Evolutionary conservation across 164 flowering plant genomes (phyloP).

Genomic region (Piper betle): DNA sequence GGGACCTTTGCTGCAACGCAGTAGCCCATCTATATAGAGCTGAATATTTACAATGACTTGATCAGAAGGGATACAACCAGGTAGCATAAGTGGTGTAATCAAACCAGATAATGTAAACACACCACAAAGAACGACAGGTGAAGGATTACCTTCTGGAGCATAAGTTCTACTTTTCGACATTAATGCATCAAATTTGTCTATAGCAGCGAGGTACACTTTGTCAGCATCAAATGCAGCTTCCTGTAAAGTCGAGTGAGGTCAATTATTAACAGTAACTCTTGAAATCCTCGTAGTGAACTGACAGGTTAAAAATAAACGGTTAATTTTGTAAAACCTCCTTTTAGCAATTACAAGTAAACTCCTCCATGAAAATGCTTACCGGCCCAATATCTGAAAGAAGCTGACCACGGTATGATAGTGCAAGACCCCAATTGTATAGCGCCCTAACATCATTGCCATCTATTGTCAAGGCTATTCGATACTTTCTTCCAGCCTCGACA

Average conservation of each 20-base stretch:
- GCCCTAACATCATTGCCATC: slow-evolving; percentile 78
- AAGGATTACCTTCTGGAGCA: slow-evolving; percentile 69
- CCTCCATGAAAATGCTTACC: slow-evolving; percentile 28
- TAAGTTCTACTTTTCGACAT: slow-evolving; percentile 60
- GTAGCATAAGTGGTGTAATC: background rate
- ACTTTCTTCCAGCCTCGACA: slow-evolving; percentile 79
- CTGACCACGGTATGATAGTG: slow-evolving; percentile 83
- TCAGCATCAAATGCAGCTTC: slow-evolving; percentile 87
- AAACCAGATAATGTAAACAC: background rate
- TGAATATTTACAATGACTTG: slow-evolving; percentile 18
- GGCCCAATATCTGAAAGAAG: slow-evolving; percentile 94
- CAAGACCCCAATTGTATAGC: slow-evolving; percentile 93
- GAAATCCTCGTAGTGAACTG: background rate
- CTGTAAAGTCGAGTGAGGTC: slow-evolving; percentile 24
- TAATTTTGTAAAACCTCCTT: too few relatives aligned
- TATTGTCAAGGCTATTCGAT: slow-evolving; percentile 63
- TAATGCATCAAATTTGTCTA: slow-evolving; percentile 93
- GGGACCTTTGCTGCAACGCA: slow-evolving; percentile 74
- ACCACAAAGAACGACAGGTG: background rate
- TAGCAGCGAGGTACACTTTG: slow-evolving; percentile 80
- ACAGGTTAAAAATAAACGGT: too few relatives aligned
- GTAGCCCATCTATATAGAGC: slow-evolving; percentile 88
- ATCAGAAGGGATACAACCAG: background rate
- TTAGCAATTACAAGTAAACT: background rate
- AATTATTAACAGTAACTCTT: background rate